Percentiles rank a stretch among this genome's conserved stretches.
These are phyloP conservation scores for Hygrophoropsis aurantiaca DNA, from an alignment of 768 basidiomycete species.

Conservation along the genomic window DNA sequence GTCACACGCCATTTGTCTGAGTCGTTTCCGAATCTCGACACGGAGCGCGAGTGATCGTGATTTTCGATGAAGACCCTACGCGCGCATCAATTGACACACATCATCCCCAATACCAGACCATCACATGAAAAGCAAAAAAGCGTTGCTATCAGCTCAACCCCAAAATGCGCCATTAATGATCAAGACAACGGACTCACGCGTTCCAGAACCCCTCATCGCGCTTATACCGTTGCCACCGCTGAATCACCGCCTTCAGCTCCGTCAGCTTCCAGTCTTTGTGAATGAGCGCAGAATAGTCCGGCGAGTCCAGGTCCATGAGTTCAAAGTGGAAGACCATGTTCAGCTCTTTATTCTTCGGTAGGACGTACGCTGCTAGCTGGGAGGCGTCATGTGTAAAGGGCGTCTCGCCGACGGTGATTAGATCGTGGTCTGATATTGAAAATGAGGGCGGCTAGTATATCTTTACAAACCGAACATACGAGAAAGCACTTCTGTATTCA, in stretches of 20 bases:
- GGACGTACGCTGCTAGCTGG: constrained; percentile 53
- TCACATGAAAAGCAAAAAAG: background rate
- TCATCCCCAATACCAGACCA: background rate
- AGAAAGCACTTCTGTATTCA: constrained; percentile 60
- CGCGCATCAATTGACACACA: background rate
- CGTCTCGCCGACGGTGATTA: constrained; percentile 69
- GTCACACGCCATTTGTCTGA: constrained; percentile 50
- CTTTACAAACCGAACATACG: constrained; percentile 40
- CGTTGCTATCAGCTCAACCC: no score
- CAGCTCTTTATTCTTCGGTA: constrained; percentile 58
- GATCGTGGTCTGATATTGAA: constrained; percentile 43
- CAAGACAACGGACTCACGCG: constrained; percentile 37
- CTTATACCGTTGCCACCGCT: constrained; percentile 57
- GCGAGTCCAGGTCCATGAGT: constrained; percentile 56
- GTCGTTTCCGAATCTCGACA: constrained; percentile 70
- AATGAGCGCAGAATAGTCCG: constrained; percentile 40
- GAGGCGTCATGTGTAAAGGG: constrained; percentile 55
- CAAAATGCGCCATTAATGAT: constrained; percentile 5
- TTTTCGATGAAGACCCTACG: constrained; percentile 65
- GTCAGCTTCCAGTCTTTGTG: constrained; percentile 49
- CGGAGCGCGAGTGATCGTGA: constrained; percentile 64
- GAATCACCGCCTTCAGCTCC: constrained; percentile 48
- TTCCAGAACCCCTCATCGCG: constrained; percentile 68
- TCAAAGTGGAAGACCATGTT: constrained; percentile 70
- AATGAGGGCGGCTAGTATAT: constrained; percentile 2